Evolutionary conservation across 371 early-diverging fungal genomes (phyloP).

Genomic region (Mucor sp.): DNA sequence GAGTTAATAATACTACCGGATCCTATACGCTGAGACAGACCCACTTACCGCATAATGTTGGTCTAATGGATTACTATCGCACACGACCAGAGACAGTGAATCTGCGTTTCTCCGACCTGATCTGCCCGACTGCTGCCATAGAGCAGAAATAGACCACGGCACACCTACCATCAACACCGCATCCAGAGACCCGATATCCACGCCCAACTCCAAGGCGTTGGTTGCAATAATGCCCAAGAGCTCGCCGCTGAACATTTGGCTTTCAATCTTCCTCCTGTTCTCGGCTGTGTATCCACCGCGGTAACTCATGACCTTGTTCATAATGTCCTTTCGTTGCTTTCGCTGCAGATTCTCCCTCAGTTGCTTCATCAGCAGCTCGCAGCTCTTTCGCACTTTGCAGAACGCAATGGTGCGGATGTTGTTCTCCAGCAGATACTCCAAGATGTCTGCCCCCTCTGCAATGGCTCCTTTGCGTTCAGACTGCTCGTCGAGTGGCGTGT

Average conservation of each 20-base stretch:
- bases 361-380: conserved; percentile 50
- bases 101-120: conserved; percentile 67
- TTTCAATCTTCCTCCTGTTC: conserved; percentile 63
- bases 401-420: conserved; percentile 53
- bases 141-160: conserved; percentile 54
- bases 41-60: conserved; percentile 50
- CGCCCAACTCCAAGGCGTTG: conserved; percentile 72
- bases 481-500: conserved; percentile 14
- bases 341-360: conserved; percentile 38
- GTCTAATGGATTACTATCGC: conserved; percentile 55
- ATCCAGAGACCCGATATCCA: conserved; percentile 70
- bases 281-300: conserved; percentile 65
- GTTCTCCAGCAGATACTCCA: conserved; percentile 38
- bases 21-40: not conserved
- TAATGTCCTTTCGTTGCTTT: conserved; percentile 23
- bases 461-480: conserved; percentile 26
- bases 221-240: conserved; percentile 64
- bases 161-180: conserved; percentile 63
- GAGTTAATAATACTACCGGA: too few species aligned
- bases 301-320: conserved; percentile 53
- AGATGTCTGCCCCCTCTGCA: conserved; percentile 34
- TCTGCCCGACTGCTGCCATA: conserved; percentile 72
- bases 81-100: conserved; percentile 60
- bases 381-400: conserved; percentile 55
- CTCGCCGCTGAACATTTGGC: conserved; percentile 53